These are phyloP conservation scores for Hamigera avellanea DNA, from an alignment of 495 filamentous ascomycete genomes.

Conservation along the genomic window DNA sequence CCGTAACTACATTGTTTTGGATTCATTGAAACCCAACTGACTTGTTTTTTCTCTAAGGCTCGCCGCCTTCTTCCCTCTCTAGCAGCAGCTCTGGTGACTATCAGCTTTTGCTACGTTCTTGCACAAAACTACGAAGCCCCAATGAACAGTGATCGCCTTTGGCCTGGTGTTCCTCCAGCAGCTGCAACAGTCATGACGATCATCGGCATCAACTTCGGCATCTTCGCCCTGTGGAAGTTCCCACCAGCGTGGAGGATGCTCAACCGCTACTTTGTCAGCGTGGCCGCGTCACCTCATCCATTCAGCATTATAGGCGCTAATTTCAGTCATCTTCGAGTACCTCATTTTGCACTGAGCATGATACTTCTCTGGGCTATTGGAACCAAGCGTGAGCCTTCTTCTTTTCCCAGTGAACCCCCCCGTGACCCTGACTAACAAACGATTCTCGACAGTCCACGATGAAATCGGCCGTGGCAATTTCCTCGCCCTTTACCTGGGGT, in stretches of 20 bases:
- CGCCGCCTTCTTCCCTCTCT: conserved; percentile 57
- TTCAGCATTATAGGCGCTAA: conserved; percentile 53
- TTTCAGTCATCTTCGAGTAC: conserved; percentile 65
- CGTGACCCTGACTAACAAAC: neutral
- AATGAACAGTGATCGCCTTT: conserved; percentile 44
- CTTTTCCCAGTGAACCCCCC: neutral
- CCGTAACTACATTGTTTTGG: neutral
- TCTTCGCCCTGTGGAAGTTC: conserved; percentile 54
- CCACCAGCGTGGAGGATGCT: conserved; percentile 62
- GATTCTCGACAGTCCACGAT: conserved; percentile 51
- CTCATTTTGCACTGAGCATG: conserved; percentile 67
- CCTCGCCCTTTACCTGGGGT: conserved; percentile 61
- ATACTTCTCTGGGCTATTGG: conserved; percentile 46
- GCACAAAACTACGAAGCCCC: conserved; percentile 55
- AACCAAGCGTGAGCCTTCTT: conserved; percentile 32
- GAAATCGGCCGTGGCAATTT: conserved; percentile 80
- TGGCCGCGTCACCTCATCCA: conserved; percentile 56
- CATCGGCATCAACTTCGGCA: conserved; percentile 48
- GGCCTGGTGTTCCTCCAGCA: conserved; percentile 63
- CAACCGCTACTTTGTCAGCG: conserved; percentile 66
- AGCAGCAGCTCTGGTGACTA: conserved; percentile 39
- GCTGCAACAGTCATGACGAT: conserved; percentile 64
- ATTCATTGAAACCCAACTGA: no score
- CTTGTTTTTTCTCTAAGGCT: conserved; percentile 7
- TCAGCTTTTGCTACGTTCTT: conserved; percentile 41